Percentiles rank a stretch among this genome's conserved stretches.
phyloP scores from a whole-genome alignment of 2,329 filamentous ascomycete genomes.

The Aspergillus amoenus region DNA sequence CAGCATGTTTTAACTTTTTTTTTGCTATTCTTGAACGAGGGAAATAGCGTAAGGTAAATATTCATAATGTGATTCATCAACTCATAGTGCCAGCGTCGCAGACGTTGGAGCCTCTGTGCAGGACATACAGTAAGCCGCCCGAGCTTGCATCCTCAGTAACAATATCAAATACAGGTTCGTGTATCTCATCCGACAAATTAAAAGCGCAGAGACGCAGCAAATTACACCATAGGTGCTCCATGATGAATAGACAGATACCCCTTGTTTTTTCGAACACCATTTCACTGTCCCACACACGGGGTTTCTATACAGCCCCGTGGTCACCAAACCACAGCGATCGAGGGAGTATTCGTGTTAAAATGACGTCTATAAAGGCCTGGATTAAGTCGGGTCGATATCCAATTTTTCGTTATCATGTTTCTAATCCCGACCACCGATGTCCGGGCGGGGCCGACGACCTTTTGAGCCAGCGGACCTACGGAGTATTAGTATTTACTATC shows the following conservation, averaged over 20 bases:
- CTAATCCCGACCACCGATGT: conserved; percentile 26
- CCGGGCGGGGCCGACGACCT: conserved; percentile 31
- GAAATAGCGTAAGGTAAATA: background rate
- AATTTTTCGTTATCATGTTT: conserved; percentile 17
- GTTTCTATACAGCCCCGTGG: conserved; percentile 13
- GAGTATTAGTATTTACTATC: conserved; percentile 15
- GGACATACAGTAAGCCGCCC: conserved; percentile 21
- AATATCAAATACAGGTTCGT: conserved; percentile 20
- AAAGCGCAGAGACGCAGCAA: background rate
- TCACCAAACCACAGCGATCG: conserved; percentile 10
- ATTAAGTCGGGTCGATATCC: conserved; percentile 7
- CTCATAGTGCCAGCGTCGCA: conserved; percentile 30
- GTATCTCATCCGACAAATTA: conserved; percentile 12
- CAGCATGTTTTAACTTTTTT: background rate
- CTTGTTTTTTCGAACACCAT: background rate
- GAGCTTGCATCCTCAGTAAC: conserved; percentile 14
- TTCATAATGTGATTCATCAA: conserved; percentile 31
- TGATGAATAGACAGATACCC: background rate
- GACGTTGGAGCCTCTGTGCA: conserved; percentile 25
- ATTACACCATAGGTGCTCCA: background rate
- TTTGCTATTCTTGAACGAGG: background rate
- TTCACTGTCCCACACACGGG: background rate
- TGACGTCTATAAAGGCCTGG: conserved; percentile 5
- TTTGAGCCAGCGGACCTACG: conserved; percentile 42
- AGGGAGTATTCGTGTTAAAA: background rate